Percentiles rank a stretch among this genome's conserved stretches.
Conservation (phyloP, 75 land plant species). For the Sequoia sempervirens region DNA sequence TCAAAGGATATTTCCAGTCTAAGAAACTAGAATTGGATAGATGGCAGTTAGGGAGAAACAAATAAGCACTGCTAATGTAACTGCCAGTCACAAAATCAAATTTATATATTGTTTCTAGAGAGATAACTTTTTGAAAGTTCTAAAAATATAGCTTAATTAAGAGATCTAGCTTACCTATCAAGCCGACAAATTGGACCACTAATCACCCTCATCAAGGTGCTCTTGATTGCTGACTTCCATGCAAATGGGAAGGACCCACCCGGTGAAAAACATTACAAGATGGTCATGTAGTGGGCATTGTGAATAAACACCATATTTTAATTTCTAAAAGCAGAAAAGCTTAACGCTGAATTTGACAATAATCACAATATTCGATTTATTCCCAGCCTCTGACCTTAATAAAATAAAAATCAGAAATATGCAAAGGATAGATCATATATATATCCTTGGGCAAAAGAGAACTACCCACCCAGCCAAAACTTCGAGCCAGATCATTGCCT, state of each 20-base stretch:
- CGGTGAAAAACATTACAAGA: slow-evolving; percentile 22
- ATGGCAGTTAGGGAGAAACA: not conserved
- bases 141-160: not conserved
- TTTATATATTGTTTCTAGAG: not conserved
- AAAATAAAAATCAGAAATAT: not conserved
- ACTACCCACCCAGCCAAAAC: slow-evolving; percentile 91
- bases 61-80: not conserved
- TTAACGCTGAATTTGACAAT: not conserved
- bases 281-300: not conserved
- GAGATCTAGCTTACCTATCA: slow-evolving; percentile 53
- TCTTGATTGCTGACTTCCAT: slow-evolving; percentile 69
- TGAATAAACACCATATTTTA: not conserved
- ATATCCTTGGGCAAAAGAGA: not conserved
- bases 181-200: slow-evolving; percentile 47
- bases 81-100: not conserved
- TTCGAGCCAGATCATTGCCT: slow-evolving; percentile 94
- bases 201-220: slow-evolving; percentile 39
- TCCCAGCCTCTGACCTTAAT: not conserved
- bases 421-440: not conserved
- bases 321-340: not conserved
- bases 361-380: not conserved
- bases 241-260: slow-evolving; percentile 76
- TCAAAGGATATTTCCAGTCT: slow-evolving; percentile 1
- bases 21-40: not conserved
- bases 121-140: not conserved